Percentiles rank a stretch among this genome's conserved stretches.
phyloP scores from a whole-genome alignment of 164 flowering plant genomes.

The Umbellularia californica region DNA sequence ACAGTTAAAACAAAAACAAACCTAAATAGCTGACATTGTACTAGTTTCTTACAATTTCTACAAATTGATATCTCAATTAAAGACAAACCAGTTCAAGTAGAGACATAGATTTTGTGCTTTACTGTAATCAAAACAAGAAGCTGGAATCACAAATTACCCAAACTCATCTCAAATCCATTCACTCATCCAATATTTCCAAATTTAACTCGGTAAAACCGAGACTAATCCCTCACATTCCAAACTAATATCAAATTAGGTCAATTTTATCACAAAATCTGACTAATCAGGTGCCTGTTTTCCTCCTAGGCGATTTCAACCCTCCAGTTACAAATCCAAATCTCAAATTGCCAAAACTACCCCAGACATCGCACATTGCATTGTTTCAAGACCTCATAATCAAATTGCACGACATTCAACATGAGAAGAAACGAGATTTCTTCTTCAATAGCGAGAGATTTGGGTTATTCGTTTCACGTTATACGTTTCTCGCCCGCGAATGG shows the following conservation, averaged over 20 bases:
- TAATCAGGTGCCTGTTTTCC: background rate
- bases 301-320: background rate
- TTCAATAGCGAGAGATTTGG: too few relatives aligned
- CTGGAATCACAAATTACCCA: background rate
- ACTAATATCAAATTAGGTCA: background rate
- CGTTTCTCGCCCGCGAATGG: too few relatives aligned
- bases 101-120: too few relatives aligned
- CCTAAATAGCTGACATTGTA: too few relatives aligned
- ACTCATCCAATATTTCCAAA: background rate
- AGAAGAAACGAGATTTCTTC: too few relatives aligned
- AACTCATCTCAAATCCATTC: background rate
- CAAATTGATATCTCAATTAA: too few relatives aligned
- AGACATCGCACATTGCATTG: background rate
- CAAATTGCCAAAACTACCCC: background rate
- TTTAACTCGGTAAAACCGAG: background rate
- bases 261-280: background rate
- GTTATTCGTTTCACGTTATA: too few relatives aligned
- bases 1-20: too few relatives aligned
- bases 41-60: too few relatives aligned
- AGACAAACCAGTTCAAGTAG: too few relatives aligned
- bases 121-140: background rate
- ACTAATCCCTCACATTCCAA: background rate
- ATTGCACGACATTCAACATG: too few relatives aligned
- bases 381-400: background rate
- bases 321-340: background rate